Evolutionary conservation across 352 stramenopile genomes (phyloP).

Genomic region (Pythium rishiriense): DNA sequence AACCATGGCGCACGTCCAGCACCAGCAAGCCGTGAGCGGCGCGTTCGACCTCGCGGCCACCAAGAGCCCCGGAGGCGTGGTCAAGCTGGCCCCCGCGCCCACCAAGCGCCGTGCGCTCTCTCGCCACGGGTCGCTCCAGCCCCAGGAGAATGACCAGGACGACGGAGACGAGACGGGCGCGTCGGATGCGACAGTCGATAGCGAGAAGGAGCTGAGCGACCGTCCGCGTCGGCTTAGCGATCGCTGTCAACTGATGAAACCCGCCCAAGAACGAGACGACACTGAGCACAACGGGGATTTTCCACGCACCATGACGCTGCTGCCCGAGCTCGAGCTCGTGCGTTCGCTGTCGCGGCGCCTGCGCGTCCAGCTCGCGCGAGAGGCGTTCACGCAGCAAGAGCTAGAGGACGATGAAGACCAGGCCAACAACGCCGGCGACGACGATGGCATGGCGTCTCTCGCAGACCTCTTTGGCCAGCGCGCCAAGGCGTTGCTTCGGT

Average conservation of each 20-base stretch:
- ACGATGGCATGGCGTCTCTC: not conserved
- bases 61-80: not conserved
- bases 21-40: constrained; percentile 6
- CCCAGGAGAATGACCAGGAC: constrained; percentile 18
- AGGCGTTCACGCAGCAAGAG: constrained; percentile 10
- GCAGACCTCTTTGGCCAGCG: constrained; percentile 15
- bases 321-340: constrained; percentile 9
- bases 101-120: not conserved
- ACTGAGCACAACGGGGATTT: not conserved
- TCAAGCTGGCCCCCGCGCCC: constrained; percentile 7
- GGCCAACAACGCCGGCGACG: not conserved
- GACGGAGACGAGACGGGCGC: not conserved
- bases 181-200: not conserved
- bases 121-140: constrained; percentile 18
- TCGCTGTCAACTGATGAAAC: not conserved
- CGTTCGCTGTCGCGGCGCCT: constrained; percentile 9
- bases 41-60: not conserved
- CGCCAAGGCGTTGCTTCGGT: constrained; percentile 8
- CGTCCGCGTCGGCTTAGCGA: not conserved
- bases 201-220: not conserved
- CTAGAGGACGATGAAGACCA: constrained; percentile 6
- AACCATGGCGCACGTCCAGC: constrained; percentile 14
- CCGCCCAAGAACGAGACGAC: not conserved
- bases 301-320: not conserved
- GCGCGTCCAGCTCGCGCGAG: not conserved